Evolutionary conservation across 2,329 filamentous ascomycete species (phyloP).

Genomic region (Sporothrix curviconia): DNA sequence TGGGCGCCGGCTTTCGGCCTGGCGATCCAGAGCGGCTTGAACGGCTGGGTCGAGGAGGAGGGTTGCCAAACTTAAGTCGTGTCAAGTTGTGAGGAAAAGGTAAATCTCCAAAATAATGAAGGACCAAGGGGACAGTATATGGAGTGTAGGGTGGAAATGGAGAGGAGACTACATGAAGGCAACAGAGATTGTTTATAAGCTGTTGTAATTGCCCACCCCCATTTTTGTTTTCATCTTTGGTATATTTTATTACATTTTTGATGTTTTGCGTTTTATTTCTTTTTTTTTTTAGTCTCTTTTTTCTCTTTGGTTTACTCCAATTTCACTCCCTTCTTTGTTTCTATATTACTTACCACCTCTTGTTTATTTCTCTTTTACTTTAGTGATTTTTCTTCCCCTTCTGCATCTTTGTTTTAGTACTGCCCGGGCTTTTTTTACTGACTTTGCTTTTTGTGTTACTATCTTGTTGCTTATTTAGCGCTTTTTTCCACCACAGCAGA

Average conservation of each 20-base stretch:
- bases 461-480: constrained; percentile 21
- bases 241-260: neutral
- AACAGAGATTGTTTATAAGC: constrained; percentile 34
- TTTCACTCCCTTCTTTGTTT: no score
- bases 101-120: no score
- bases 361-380: neutral
- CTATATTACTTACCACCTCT: no score
- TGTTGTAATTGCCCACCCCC: constrained; percentile 29
- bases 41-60: constrained; percentile 63
- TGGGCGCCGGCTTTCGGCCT: constrained; percentile 53
- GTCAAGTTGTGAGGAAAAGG: neutral
- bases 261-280: no score
- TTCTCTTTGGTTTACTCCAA: no score
- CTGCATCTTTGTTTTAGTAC: neutral
- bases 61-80: constrained; percentile 47
- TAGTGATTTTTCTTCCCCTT: constrained; percentile 10
- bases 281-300: constrained; percentile 13
- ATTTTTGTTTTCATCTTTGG: constrained; percentile 17
- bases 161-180: constrained; percentile 16
- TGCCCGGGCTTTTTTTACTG: constrained; percentile 1
- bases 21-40: constrained; percentile 57
- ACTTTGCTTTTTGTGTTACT: constrained; percentile 17
- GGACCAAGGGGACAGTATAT: no score
- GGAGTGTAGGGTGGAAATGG: neutral
- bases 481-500: neutral